Evolutionary conservation across 129 eudicot genomes (phyloP), one percentile per base, ranked within the genome.

Genomic region (Solidago caesia): DNA sequence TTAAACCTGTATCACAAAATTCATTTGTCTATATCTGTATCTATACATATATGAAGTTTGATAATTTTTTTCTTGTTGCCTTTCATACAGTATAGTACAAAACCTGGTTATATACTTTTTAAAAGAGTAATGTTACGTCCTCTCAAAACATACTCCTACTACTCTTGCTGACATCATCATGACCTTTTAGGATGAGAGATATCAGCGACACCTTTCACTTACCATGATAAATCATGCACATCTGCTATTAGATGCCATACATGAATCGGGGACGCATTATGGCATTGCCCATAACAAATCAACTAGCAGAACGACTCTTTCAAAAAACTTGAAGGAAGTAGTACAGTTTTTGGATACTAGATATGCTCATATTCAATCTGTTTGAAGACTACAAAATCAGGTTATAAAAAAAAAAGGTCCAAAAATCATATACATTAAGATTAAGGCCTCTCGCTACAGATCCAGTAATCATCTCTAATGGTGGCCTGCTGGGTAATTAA

Each of bases 271-370:
- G 39, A 33, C 0, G 0, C 39, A 33, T 33, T 33, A 33, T 0
- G 21, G 21, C 21, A 21, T 21, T 21, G 0, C 21, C 21, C 21
- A 21, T 21, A 21, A 21, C 39, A 1, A 2, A 33, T 33, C 39
- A 33, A 33, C 39, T 33, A 3, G 39, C 3, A 16, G 64, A 8
- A 6, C 13, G 7, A 7, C 29, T 1, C 41, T 58, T 21, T 6
- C 29, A 58, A 8, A 58, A 25, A 15, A 70, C 8, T 70, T 45
- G 39, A 13, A 25, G 14, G 26, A 75, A 55, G 59, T 53, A 21
- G 25, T 76, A 76, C 49, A 57, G 43, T 4, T 71, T 71, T 71
- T 42, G 8, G 66, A 56, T 71, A 25, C 66, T 55, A n/a, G 16
- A 56, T 29, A 56, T 56, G 43, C 39, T 12, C 55, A 71, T 46